phyloP scores from a whole-genome alignment of 352 stramenopile genomes.

The Phytopythium aichiense region DNA sequence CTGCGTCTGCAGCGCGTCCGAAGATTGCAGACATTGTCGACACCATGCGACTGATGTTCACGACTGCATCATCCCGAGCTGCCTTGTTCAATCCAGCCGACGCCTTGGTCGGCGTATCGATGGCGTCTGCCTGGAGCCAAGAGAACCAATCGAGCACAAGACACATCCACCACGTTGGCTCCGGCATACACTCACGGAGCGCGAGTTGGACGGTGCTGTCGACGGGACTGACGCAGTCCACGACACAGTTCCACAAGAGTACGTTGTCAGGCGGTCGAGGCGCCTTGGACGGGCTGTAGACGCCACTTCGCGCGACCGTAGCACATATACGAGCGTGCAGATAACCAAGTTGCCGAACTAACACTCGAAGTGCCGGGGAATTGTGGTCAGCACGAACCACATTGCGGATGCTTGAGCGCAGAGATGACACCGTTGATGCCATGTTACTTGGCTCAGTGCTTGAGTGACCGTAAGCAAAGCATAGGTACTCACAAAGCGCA shows the following conservation, averaged over 20 bases:
- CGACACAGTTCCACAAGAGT: conserved; percentile 30
- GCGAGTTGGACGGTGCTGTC: neutral
- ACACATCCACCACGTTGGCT: conserved; percentile 1
- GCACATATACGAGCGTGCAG: conserved; percentile 21
- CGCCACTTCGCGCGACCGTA: neutral
- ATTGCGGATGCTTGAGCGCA: conserved; percentile 37
- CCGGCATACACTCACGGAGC: neutral
- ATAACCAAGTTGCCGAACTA: conserved; percentile 10
- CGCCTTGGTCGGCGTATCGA: neutral
- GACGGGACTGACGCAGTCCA: conserved; percentile 19
- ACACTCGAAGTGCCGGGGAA: conserved; percentile 10
- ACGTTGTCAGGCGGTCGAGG: conserved; percentile 14
- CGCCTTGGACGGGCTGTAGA: neutral
- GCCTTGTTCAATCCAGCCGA: neutral
- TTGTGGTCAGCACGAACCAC: conserved; percentile 40
- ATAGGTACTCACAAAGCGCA: conserved; percentile 51
- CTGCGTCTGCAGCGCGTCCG: neutral
- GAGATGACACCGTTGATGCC: neutral
- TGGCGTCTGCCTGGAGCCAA: neutral
- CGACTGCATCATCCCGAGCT: neutral
- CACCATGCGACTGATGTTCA: conserved; percentile 1
- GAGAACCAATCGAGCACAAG: conserved; percentile 1
- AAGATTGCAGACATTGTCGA: neutral
- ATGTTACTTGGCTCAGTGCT: conserved; percentile 1
- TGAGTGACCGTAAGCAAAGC: conserved; percentile 35